These are phyloP conservation scores for Backusella australiensis DNA, from an alignment of 192 early-diverging fungal species.

Conservation along the genomic window DNA sequence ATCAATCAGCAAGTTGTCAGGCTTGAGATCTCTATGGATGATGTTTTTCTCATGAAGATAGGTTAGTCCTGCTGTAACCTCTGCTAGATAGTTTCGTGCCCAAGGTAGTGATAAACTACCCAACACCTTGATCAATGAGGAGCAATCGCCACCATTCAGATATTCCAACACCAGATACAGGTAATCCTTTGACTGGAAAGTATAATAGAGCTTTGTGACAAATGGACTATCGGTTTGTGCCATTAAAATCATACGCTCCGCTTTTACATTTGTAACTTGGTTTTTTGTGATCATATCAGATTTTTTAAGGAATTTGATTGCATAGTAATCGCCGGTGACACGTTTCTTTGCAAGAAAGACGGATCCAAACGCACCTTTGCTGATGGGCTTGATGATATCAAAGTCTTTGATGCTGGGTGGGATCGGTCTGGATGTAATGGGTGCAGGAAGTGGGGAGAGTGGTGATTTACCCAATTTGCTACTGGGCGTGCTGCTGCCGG, in stretches of 20 bases:
- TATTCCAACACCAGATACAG: conserved; percentile 89
- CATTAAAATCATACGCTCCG: conserved; percentile 86
- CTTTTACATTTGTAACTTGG: conserved; percentile 87
- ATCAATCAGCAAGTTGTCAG: conserved; percentile 85
- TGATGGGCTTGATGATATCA: conserved; percentile 89
- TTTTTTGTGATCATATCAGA: conserved; percentile 91
- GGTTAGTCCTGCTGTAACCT: conserved; percentile 78
- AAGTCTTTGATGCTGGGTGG: conserved; percentile 83
- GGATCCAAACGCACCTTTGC: conserved; percentile 87
- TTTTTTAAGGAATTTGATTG: conserved; percentile 85
- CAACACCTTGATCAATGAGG: conserved; percentile 75
- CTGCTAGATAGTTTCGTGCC: conserved; percentile 82
- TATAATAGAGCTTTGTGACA: conserved; percentile 82
- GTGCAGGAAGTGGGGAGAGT: conserved; percentile 26
- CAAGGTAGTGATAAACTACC: conserved; percentile 75
- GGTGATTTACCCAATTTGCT: conserved; percentile 21
- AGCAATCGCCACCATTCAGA: conserved; percentile 86
- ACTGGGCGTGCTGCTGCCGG: conserved; percentile 17
- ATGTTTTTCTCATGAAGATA: conserved; percentile 78
- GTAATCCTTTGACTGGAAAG: conserved; percentile 83
- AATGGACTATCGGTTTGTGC: conserved; percentile 80
- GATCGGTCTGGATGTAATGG: conserved; percentile 43
- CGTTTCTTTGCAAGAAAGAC: conserved; percentile 85
- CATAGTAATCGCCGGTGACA: conserved; percentile 82
- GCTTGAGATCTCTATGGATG: conserved; percentile 88